Base-by-base conservation (phyloP, 2,329 filamentous ascomycete species). In the Exophiala sp. region DNA sequence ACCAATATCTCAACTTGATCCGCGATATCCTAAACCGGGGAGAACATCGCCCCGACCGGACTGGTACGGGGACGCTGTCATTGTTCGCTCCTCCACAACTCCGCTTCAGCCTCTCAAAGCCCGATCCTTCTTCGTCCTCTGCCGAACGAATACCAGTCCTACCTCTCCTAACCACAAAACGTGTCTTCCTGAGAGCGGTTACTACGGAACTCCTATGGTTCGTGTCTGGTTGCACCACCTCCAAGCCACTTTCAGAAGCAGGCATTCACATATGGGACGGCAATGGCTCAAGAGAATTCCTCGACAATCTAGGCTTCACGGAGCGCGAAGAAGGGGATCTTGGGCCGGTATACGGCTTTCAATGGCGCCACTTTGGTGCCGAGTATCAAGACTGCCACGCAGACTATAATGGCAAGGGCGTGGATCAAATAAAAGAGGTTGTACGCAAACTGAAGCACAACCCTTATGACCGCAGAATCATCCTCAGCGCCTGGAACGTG, bases 191-290 rank as follows among this genome's bases (percentile, higher is more conserved):
- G 32, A 87, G 89, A 57, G 92, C 91, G 65, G 88, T 99, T 46
- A 79, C 97, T 59, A 88, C 86, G 61, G 94, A 99, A 72, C 85
- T 99, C 1, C 85, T 99, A 57, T 99, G 94, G 94, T 99, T 99
- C 73, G 80, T 99, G 63, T 82, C 84, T 41, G 94, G 90, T 66
- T 83, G 78, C 65, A 99, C 94, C 2, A 90, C 89, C 1, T 91
- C 89, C 1, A 74, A 83, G 3, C 77, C 90, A 0, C 84, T 99
- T 2, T 86, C 83, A 55, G 84, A 85, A 10, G 84, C 86, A 1
- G 90, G 91, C 29, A 85, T 99, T 66, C 95, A 95, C 73, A 99
- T 99, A 69, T 99, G 94, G 94, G 94, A 99, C 69, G 92, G 91
- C 65, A 99, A 99, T 69, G 94, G 92, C 40, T 91, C 86, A 43